phyloP scores from a whole-genome alignment of 148 eudicot species.

The Spergularia bocconei region DNA sequence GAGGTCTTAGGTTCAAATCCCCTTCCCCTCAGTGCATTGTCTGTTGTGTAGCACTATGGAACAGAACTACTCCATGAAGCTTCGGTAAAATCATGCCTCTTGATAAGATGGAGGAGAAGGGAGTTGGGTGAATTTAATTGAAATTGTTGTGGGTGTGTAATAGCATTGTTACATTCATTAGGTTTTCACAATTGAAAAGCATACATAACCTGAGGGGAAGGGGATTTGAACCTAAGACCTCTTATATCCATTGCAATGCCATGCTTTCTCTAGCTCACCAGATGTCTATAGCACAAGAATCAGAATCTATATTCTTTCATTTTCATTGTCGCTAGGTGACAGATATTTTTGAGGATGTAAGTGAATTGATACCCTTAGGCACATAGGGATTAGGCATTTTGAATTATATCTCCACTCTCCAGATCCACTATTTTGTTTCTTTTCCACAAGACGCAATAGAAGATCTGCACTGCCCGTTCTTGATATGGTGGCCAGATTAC shows the following conservation, averaged over 20 bases:
- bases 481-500: not conserved
- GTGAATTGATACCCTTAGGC: too few species aligned
- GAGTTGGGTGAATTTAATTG: not conserved
- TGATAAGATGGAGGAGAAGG: not conserved
- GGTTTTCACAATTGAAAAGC: not conserved
- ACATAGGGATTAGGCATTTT: not conserved
- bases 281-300: not conserved
- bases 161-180: not conserved
- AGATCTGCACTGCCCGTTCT: too few species aligned
- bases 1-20: not conserved
- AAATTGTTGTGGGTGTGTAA: not conserved
- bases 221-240: not conserved
- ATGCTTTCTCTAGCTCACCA: not conserved
- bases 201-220: not conserved
- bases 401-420: not conserved
- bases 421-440: not conserved
- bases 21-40: too few species aligned
- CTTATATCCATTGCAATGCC: not conserved
- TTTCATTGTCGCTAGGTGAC: not conserved
- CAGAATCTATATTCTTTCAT: not conserved
- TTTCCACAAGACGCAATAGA: not conserved
- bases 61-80: not conserved
- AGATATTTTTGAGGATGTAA: not conserved
- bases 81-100: not conserved
- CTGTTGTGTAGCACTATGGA: not conserved